These are phyloP conservation scores for Pseudophaeomoniella oleicola DNA, from an alignment of 2,329 filamentous ascomycete species.

Conservation along the genomic window DNA sequence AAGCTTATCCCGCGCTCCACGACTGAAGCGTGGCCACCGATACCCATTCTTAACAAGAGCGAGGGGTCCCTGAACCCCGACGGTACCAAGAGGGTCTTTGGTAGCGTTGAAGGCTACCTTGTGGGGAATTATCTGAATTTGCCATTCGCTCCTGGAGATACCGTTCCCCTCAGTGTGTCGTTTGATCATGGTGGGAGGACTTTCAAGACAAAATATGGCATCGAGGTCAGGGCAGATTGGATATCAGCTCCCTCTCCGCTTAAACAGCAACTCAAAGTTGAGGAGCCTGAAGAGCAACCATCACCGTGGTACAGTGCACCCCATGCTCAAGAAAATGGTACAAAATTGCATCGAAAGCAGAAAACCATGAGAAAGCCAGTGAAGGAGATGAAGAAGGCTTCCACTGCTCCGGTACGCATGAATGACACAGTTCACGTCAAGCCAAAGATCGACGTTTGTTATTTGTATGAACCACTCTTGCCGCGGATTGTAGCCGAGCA, in stretches of 20 bases:
- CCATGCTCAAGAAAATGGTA: not conserved
- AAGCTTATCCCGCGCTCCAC: slow-evolving; percentile 10
- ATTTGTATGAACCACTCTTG: not conserved
- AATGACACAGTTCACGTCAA: not conserved
- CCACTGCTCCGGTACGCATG: too few species aligned
- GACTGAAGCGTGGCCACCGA: slow-evolving; percentile 10
- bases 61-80: slow-evolving; percentile 8
- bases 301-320: not conserved
- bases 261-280: not conserved
- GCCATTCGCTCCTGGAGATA: slow-evolving; percentile 7
- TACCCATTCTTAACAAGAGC: slow-evolving; percentile 11
- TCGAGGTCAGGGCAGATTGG: slow-evolving; percentile 10
- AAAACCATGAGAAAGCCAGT: not conserved
- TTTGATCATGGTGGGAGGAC: slow-evolving; percentile 9
- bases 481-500: not conserved
- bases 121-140: slow-evolving; percentile 10
- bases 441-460: slow-evolving; percentile 3
- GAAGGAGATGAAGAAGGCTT: too few species aligned
- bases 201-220: slow-evolving; percentile 12
- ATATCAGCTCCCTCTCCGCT: slow-evolving; percentile 4
- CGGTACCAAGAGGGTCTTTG: slow-evolving; percentile 6
- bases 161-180: slow-evolving; percentile 10
- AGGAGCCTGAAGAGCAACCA: not conserved
- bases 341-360: not conserved
- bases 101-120: slow-evolving; percentile 7